Evolutionary conservation across 2,329 filamentous ascomycete species (phyloP).

Genomic region (Aspergillus fructus): DNA sequence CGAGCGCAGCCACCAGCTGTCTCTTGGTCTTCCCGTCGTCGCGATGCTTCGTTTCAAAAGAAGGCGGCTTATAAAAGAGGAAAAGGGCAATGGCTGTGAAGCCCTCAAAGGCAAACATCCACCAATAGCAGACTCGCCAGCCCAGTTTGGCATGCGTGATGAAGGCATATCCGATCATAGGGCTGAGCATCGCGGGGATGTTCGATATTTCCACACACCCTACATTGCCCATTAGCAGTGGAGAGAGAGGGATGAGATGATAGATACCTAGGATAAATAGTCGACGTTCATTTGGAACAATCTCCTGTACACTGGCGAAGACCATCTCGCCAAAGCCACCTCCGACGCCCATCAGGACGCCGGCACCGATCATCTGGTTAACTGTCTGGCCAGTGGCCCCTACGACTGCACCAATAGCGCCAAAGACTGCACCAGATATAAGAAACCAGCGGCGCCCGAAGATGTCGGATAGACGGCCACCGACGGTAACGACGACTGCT

Average conservation of each 20-base stretch:
- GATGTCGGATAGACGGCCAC: slow-evolving; percentile 4
- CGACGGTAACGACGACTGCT: slow-evolving; percentile 2
- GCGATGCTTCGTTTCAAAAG: background rate
- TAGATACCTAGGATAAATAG: background rate
- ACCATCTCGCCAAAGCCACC: background rate
- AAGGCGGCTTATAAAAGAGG: background rate
- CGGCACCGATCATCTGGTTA: background rate
- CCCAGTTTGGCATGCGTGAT: background rate
- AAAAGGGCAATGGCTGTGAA: background rate
- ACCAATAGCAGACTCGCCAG: slow-evolving; percentile 1
- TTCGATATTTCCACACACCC: background rate
- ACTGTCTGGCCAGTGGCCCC: background rate
- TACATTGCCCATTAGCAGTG: background rate
- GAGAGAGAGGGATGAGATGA: background rate
- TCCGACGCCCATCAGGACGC: background rate
- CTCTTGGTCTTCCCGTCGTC: background rate
- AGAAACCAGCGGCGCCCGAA: slow-evolving; percentile 7
- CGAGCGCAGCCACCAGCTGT: background rate
- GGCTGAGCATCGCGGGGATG: background rate
- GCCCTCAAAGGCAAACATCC: background rate
- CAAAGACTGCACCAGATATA: background rate
- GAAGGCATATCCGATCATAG: background rate
- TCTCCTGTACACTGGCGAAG: background rate
- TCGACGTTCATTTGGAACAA: background rate
- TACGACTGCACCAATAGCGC: background rate